Evolutionary conservation across 1,284 basidiomycete genomes (phyloP), one percentile per base, ranked within the genome.

Genomic region (Puccinia coronata): DNA sequence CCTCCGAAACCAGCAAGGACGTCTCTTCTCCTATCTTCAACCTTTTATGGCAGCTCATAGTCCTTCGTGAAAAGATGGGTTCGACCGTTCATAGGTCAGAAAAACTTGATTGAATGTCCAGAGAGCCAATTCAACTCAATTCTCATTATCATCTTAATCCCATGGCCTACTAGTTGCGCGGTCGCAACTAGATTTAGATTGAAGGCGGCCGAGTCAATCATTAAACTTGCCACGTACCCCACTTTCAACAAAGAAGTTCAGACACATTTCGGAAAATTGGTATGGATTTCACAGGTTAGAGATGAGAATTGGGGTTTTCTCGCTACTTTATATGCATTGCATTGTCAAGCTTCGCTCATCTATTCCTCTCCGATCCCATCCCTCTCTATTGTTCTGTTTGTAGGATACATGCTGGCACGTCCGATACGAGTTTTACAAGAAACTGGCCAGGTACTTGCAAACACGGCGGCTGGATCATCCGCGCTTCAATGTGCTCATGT

Each of bases 341-440:
- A 63, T 18, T 39, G 12, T 53, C 78, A 36, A 82, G 75, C 63
- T 47, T 25, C n/a, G 63, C 41, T 77, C 76, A 77, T 80, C 53
- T 51, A 20, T 23, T 63, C 20, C n/a, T n/a, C n/a, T n/a, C n/a
- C n/a, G n/a, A n/a, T n/a, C n/a, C n/a, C n/a, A 20, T 59, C 16
- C 3, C 25, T 67, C 14, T 5, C 63, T 67, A 4, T 8, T 6
- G 41, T 20, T 47, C 25, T 47, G 1, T 9, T 47, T 47, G 20
- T 82, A 96, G 92, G 96, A 99, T 85, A 88, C 93, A 0, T 93
- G 91, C 84, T 98, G 92, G 86, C 90, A 93, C 82, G 94, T 99
- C 59, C 93, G 97, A 57, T 88, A 90, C 79, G 87, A 85, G 3
- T 94, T 97, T 87, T 86, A 98, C 74, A 89, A 88, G 69, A 96